Conservation (phyloP, 2,329 filamentous ascomycete genomes). For the Fusarium sublunatum region DNA sequence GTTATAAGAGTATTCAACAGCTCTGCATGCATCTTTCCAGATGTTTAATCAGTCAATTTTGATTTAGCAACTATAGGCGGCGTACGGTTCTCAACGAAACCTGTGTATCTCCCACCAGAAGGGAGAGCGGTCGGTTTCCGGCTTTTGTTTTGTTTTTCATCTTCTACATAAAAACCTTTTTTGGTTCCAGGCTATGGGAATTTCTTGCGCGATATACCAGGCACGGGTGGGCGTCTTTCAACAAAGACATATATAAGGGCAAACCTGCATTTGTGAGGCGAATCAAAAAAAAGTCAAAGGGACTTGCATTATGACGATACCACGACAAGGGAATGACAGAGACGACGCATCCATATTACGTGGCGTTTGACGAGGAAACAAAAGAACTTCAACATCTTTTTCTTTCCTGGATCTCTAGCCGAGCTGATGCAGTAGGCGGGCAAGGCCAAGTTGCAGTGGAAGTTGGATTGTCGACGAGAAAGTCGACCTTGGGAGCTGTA, state of each 20-base stretch:
- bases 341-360: conserved; percentile 48
- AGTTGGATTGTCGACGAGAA: conserved; percentile 28
- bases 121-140: conserved; percentile 52
- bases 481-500: conserved; percentile 19
- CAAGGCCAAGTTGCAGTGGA: conserved; percentile 37
- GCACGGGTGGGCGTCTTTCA: conserved; percentile 59
- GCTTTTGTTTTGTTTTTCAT: conserved; percentile 50
- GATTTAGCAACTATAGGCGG: conserved; percentile 52
- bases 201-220: conserved; percentile 52
- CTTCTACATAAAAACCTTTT: conserved; percentile 34
- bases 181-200: conserved; percentile 44
- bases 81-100: conserved; percentile 63
- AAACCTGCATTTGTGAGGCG: conserved; percentile 55
- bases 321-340: conserved; percentile 49
- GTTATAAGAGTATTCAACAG: conserved; percentile 56
- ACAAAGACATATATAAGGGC: conserved; percentile 56
- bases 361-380: conserved; percentile 58
- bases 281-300: conserved; percentile 49
- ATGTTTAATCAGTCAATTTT: conserved; percentile 54
- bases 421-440: conserved; percentile 53
- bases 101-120: conserved; percentile 52
- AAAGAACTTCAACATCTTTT: conserved; percentile 63
- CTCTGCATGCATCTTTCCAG: conserved; percentile 49
- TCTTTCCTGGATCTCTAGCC: conserved; percentile 57
- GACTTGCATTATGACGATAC: conserved; percentile 57